Base-by-base conservation (phyloP, 139 green algal species). In the Coccomyxa sp. region DNA sequence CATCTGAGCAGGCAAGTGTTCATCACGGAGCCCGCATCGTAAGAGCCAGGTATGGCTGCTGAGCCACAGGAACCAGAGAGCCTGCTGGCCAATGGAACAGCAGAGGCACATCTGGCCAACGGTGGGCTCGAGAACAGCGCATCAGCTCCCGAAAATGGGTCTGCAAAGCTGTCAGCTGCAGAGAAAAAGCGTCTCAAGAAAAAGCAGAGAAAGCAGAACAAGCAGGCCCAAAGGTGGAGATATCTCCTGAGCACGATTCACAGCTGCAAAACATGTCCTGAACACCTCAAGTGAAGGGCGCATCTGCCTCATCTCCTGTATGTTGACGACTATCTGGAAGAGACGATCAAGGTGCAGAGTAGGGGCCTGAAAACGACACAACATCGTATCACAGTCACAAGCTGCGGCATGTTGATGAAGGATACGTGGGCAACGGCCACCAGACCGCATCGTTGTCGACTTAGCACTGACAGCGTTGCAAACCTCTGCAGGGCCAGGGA, bases 201-300 rank as follows among this genome's bases (percentile, higher is more conserved):
- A 50, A 83, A 83, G 50, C 50, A 72, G 12, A 37, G 55, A 27
- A 83, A 83, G 31, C 36, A 36, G 22, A 50, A 68, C 35, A 80
- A 83, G 68, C 74, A 80, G 64, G 39, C 55, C 55, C 64, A 79
- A 40, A 83, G 79, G 79, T 80, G 27, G 71, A 35, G 38, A 18
- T 39, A 8, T 75, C 18, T 37, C 18, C 50, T 31, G 50, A 31
- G 50, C 50, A 31, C 50, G 18, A 64, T 22, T 64, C 27, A n/a
- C n/a, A n/a, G 50, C 50, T 64, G 22, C 50, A 64, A 1, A 64
- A 64, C 18, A 31, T 31, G 22, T 7, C 27, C 50, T 64, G 50
- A 7, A 4, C 27, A 3, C 27, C 14, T 64, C 1, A 2, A 10
- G 50, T 22, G 4, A 4, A 8, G 40, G 8, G 14, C 50, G 18